Evolutionary conservation across 192 early-diverging fungal species (phyloP).

Genomic region (Umbelopsis vinacea): DNA sequence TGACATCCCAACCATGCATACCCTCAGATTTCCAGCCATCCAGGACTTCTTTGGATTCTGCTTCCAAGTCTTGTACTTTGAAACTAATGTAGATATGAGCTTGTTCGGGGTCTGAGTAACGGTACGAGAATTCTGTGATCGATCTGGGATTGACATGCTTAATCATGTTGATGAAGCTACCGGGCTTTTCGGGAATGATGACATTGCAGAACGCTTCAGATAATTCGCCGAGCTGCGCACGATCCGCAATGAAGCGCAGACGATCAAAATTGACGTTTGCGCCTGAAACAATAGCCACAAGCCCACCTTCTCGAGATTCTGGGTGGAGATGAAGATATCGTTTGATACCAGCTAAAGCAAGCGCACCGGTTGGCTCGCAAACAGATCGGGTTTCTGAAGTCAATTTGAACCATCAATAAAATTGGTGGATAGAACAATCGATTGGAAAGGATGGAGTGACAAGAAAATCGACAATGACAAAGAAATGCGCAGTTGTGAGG

Average conservation of each 20-base stretch:
- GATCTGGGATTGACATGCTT: slow-evolving; percentile 80
- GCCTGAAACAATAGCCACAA: slow-evolving; percentile 84
- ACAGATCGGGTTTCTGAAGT: slow-evolving; percentile 85
- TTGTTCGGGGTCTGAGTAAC: slow-evolving; percentile 70
- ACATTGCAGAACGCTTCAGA: slow-evolving; percentile 89
- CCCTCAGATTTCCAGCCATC: slow-evolving; percentile 53
- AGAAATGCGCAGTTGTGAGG: slow-evolving; percentile 9
- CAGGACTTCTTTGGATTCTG: slow-evolving; percentile 76
- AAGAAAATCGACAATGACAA: slow-evolving; percentile 2
- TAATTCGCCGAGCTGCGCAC: slow-evolving; percentile 93
- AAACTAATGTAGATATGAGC: slow-evolving; percentile 94
- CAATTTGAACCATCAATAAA: neutral
- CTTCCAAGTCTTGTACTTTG: slow-evolving; percentile 69
- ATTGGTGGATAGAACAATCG: neutral
- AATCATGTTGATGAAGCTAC: slow-evolving; percentile 82
- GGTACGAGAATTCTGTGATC: slow-evolving; percentile 93
- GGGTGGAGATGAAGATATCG: slow-evolving; percentile 66
- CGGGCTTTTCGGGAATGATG: slow-evolving; percentile 91
- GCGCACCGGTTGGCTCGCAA: slow-evolving; percentile 94
- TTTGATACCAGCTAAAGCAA: slow-evolving; percentile 87
- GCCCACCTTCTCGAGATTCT: slow-evolving; percentile 47
- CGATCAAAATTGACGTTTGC: slow-evolving; percentile 99
- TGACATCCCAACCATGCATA: slow-evolving; percentile 85
- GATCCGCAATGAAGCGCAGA: slow-evolving; percentile 95
- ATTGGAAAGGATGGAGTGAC: neutral